phyloP scores from a whole-genome alignment of 2,329 filamentous ascomycete genomes.

The Taxawa tesnikishii region DNA sequence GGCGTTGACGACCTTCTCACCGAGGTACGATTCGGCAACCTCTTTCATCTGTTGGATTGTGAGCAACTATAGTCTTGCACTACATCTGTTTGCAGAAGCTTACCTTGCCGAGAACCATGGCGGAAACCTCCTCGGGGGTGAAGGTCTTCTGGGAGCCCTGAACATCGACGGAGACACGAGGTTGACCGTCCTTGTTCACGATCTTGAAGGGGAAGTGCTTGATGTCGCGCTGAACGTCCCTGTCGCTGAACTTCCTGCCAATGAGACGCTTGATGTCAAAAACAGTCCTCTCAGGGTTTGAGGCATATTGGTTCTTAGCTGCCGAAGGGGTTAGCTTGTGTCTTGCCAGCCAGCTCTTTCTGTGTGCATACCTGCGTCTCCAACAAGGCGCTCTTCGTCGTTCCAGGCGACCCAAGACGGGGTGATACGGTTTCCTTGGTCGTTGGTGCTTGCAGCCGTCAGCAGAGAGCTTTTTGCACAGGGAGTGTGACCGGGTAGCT shows the following conservation, averaged over 20 bases:
- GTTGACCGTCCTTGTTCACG: slow-evolving; percentile 79
- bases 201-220: slow-evolving; percentile 99
- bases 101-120: slow-evolving; percentile 73
- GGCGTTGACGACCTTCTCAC: slow-evolving; percentile 74
- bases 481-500: too few relatives aligned
- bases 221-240: slow-evolving; percentile 81
- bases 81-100: too few relatives aligned
- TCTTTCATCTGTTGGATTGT: too few relatives aligned
- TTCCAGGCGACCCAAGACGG: slow-evolving; percentile 55
- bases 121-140: slow-evolving; percentile 69
- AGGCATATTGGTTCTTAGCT: slow-evolving; percentile 76
- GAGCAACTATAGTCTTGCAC: too few relatives aligned
- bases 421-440: slow-evolving; percentile 93
- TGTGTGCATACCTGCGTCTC: slow-evolving; percentile 55
- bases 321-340: slow-evolving; percentile 2
- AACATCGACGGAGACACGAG: slow-evolving; percentile 65
- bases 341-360: not conserved
- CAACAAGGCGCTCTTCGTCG: slow-evolving; percentile 91
- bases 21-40: slow-evolving; percentile 65
- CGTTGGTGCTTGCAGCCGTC: too few relatives aligned
- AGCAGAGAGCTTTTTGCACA: too few relatives aligned
- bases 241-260: slow-evolving; percentile 41
- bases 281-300: slow-evolving; percentile 36
- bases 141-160: slow-evolving; percentile 54
- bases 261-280: slow-evolving; percentile 40